Conservation (phyloP, 495 filamentous ascomycete genomes). For the Xylaria acuta region DNA sequence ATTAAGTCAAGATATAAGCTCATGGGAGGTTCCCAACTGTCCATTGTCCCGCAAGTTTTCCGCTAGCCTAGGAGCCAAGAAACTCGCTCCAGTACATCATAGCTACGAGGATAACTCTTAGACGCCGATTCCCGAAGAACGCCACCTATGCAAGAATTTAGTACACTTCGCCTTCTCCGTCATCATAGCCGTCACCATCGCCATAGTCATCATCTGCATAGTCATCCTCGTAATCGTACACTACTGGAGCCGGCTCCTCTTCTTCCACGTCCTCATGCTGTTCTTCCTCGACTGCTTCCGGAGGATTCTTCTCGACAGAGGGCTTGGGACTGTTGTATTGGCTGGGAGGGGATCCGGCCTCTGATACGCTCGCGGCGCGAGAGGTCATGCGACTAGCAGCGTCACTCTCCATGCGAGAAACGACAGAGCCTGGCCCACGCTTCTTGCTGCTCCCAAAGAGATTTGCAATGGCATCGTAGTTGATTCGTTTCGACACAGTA, state of each 20-base stretch:
- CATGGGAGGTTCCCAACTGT: background rate
- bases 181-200: constrained; percentile 37
- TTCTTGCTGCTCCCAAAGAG: constrained; percentile 49
- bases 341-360: constrained; percentile 17
- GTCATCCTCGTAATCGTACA: constrained; percentile 34
- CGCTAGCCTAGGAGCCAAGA: background rate
- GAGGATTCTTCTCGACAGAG: constrained; percentile 20
- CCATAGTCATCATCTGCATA: constrained; percentile 43
- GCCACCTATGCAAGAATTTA: constrained; percentile 14
- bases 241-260: constrained; percentile 26
- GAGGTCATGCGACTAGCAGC: constrained; percentile 34
- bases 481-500: constrained; percentile 77
- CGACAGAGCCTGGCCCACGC: constrained; percentile 46
- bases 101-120: background rate
- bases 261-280: constrained; percentile 33
- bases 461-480: constrained; percentile 72
- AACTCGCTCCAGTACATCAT: background rate
- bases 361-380: constrained; percentile 34
- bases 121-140: constrained; percentile 5
- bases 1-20: background rate
- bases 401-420: constrained; percentile 36
- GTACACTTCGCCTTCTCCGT: constrained; percentile 27
- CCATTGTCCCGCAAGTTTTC: background rate
- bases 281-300: constrained; percentile 27
- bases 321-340: constrained; percentile 6